Evolutionary conservation across 1,284 basidiomycete genomes (phyloP), one percentile per base, ranked within the genome.

Genomic region (Leccinum griseonigrum): DNA sequence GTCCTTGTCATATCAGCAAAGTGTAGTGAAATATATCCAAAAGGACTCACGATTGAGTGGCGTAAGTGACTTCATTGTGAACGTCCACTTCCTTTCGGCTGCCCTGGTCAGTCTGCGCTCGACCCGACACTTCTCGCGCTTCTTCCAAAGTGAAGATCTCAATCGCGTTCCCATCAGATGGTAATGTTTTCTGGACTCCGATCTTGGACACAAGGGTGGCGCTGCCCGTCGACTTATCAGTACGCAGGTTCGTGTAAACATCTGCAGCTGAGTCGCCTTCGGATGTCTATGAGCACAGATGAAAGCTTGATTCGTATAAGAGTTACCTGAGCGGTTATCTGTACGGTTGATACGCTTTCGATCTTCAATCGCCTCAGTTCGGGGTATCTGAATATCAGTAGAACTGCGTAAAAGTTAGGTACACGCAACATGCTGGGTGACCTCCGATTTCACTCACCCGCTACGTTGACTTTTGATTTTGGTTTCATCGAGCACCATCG

Each of bases 21-120:
- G 6, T 18, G 2, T 28, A 3, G 11, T n/a, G 10, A 43, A 40
- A 54, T 14, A 10, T 50, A 9, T 4, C 22, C 11, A 26, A 55
- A 10, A 51, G 14, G 10, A 54, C 66, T 65, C 48, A 68, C 67
- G 3, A 50, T 28, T 28, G 51, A 10, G 5, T 28, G 8, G 10
- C 22, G 1, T 28, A 18, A 10, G 9, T 34, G 3, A 9, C 10
- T 8, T 48, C 18, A 22, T 48, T 48, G 22, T 48, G 13, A 22
- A 31, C 14, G 2, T 40, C 29, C 11, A 34, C 34, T 40, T 59
- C 16, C 32, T 38, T 13, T 34, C 4, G 38, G 18, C 14, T 10
- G 10, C 4, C 36, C 14, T 54, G 46, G 16, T 4, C 40, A n/a
- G 26, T 31, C 16, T 53, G 18, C 38, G 18, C 9, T 4, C 1